These are phyloP conservation scores for Pythium vanterpoolii DNA, from an alignment of 352 stramenopile species.

Conservation along the genomic window DNA sequence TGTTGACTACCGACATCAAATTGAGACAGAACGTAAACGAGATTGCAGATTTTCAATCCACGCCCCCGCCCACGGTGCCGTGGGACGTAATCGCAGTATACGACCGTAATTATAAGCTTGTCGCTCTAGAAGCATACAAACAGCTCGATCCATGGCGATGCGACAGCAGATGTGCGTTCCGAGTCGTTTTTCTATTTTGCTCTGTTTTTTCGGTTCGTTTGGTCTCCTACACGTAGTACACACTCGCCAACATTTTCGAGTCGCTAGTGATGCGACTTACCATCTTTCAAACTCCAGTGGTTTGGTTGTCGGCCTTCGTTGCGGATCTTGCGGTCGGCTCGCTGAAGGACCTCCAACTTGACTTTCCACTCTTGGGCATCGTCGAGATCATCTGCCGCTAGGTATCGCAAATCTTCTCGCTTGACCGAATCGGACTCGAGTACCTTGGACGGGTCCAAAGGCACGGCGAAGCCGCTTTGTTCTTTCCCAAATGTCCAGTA, in stretches of 20 bases:
- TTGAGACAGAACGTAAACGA: too few species aligned
- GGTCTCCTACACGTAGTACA: background rate
- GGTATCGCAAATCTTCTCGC: slow-evolving; percentile 67
- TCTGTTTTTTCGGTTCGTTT: background rate
- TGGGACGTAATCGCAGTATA: too few species aligned
- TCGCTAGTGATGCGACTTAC: slow-evolving; percentile 16
- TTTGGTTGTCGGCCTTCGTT: slow-evolving; percentile 74
- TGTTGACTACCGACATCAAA: too few species aligned
- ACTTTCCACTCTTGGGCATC: slow-evolving; percentile 85
- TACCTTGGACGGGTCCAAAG: slow-evolving; percentile 53
- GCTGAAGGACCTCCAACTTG: slow-evolving; percentile 73
- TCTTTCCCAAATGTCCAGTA: slow-evolving; percentile 72
- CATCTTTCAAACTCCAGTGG: slow-evolving; percentile 65
- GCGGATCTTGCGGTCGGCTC: slow-evolving; percentile 70
- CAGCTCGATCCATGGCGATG: too few species aligned
- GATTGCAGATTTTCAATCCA: too few species aligned
- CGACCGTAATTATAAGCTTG: too few species aligned
- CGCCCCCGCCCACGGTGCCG: too few species aligned
- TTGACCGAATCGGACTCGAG: slow-evolving; percentile 67
- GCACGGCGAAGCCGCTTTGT: slow-evolving; percentile 57
- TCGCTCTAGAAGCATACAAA: too few species aligned
- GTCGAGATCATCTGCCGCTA: slow-evolving; percentile 66
- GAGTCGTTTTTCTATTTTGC: background rate
- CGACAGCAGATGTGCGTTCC: too few species aligned
- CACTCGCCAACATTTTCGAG: background rate